Evolutionary conservation across 192 early-diverging fungal genomes (phyloP), one percentile per base, ranked within the genome.

Genomic region (Entomortierella parvispora): DNA sequence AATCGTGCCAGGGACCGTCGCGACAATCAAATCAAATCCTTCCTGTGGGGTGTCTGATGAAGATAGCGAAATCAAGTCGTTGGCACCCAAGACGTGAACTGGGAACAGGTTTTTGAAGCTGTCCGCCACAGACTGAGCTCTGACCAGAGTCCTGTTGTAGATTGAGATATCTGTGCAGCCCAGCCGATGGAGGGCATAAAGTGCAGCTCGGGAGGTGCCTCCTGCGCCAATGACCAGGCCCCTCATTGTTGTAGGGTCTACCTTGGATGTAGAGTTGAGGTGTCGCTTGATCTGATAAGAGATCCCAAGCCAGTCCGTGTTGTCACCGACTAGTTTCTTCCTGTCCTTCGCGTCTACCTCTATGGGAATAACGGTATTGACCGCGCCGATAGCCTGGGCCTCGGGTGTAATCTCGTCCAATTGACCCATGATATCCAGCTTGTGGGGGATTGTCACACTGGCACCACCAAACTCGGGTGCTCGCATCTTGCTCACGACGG

Each of bases 231-330:
- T 84, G 0, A 99, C 92, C 44, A 96, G 84, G 10, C 92, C 97
- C n/a, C 83, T 61, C 65, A 68, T 78, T 48, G 79, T 33, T 26
- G 61, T 50, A 18, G 78, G 78, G 22, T 56, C 28, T 2, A 37
- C 46, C 0, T 17, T 54, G 42, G 65, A 32, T 0, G 56, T 79
- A 8, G 66, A 58, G 42, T 69, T 62, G 48, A 83, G 65, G 20
- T 83, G 69, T 17, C 77, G 82, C 53, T 84, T 74, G 34, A 97
- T 83, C 51, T 85, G 86, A 29, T 81, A 81, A 45, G 82, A 82
- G 52, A 99, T 97, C 33, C 97, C 97, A 20, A 97, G 61, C 85
- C 93, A 98, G 70, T 99, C 97, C 17, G 97, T 99, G 80, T 99
- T 99, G 63, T 97, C 96, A 20, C 97, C 97, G 29, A 89, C 49